Evolutionary conservation across 148 eudicot species (phyloP).

Genomic region (Silene latifolia): DNA sequence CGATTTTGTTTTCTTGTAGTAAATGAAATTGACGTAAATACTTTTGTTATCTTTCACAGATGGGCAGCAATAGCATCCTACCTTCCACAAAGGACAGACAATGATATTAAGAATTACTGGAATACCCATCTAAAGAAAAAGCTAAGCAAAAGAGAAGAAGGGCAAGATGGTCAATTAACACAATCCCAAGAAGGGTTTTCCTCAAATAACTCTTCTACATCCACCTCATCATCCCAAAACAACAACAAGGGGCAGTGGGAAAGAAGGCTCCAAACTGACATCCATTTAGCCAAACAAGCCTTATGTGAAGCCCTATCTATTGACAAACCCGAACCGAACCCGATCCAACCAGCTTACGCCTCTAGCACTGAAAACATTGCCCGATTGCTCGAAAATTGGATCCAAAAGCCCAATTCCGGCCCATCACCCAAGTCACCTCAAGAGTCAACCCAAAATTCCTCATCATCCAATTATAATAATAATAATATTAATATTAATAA

Average conservation of each 20-base stretch:
- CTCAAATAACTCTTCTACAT: slow-evolving; percentile 27
- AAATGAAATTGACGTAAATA: slow-evolving; percentile 1
- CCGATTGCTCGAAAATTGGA: slow-evolving; percentile 63
- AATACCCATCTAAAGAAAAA: slow-evolving; percentile 87
- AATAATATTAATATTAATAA: neutral
- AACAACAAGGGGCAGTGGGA: slow-evolving; percentile 82
- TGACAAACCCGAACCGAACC: slow-evolving; percentile 42
- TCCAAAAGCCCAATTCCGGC: slow-evolving; percentile 28
- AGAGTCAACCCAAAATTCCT: slow-evolving; percentile 20
- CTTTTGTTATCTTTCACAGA: slow-evolving; percentile 27
- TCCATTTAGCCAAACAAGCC: slow-evolving; percentile 79
- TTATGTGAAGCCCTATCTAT: slow-evolving; percentile 69
- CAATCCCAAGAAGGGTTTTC: slow-evolving; percentile 21
- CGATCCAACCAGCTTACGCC: slow-evolving; percentile 38
- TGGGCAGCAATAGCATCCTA: slow-evolving; percentile 98
- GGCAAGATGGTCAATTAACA: slow-evolving; percentile 21
- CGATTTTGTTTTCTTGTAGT: slow-evolving; percentile 19
- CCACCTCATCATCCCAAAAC: slow-evolving; percentile 23
- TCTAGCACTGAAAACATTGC: slow-evolving; percentile 79
- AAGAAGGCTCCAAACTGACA: slow-evolving; percentile 82
- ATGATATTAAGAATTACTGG: slow-evolving; percentile 92
- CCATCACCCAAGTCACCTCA: slow-evolving; percentile 15
- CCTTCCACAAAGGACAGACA: slow-evolving; percentile 88
- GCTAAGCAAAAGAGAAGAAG: slow-evolving; percentile 43
- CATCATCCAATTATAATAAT: slow-evolving; percentile 9